Conservation (phyloP, 305 asterid species). For the Ajuga reptans region DNA sequence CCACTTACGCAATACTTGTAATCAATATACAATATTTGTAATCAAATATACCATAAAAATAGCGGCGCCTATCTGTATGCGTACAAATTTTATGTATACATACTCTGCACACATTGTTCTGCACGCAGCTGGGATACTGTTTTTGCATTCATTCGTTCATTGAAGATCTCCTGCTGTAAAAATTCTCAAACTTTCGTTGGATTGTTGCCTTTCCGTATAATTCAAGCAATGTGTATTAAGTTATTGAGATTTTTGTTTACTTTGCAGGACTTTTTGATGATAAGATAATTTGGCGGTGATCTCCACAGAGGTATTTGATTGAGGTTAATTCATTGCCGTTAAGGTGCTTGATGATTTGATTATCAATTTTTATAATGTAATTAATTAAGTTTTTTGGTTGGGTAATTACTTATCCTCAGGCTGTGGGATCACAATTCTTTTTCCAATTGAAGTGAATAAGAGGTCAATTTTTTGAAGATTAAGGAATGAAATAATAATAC, state of each 20-base stretch:
- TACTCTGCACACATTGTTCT: constrained; percentile 25
- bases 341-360: constrained; percentile 46
- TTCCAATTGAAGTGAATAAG: constrained; percentile 44
- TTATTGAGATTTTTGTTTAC: constrained; percentile 11
- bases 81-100: constrained; percentile 27
- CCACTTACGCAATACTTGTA: constrained; percentile 16
- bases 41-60: constrained; percentile 16
- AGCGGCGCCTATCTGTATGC: constrained; percentile 15
- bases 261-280: constrained; percentile 21
- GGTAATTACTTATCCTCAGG: constrained; percentile 25
- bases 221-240: constrained; percentile 49
- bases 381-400: constrained; percentile 29
- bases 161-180: constrained; percentile 35
- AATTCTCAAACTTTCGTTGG: constrained; percentile 19
- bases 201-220: constrained; percentile 35
- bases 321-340: constrained; percentile 25
- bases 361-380: constrained; percentile 19
- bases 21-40: constrained; percentile 8
- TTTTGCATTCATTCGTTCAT: constrained; percentile 27
- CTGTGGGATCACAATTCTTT: constrained; percentile 26
- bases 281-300: constrained; percentile 39
- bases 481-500: constrained; percentile 5
- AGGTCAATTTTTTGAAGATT: constrained; percentile 31
- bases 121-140: constrained; percentile 29
- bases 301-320: constrained; percentile 34